Evolutionary conservation across 495 filamentous ascomycete species (phyloP).

Genomic region (Lasiosphaeriaceae sp.): DNA sequence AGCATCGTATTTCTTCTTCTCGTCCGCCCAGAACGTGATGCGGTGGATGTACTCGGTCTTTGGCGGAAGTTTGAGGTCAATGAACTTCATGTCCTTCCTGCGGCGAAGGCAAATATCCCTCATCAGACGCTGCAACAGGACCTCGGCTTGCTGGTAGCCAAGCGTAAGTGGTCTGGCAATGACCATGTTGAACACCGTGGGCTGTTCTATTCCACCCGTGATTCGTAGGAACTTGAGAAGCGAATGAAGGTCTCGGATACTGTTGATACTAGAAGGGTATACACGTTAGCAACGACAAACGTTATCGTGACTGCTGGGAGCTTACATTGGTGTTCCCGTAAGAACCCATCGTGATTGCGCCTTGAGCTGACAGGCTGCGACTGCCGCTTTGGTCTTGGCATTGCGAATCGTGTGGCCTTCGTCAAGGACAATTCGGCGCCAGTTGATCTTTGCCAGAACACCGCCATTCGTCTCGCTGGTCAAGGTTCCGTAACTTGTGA

Average conservation of each 20-base stretch:
- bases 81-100: slow-evolving; percentile 85
- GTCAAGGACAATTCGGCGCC: slow-evolving; percentile 81
- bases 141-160: slow-evolving; percentile 50
- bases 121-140: slow-evolving; percentile 74
- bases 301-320: not conserved
- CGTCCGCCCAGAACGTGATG: slow-evolving; percentile 70
- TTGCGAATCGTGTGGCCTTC: slow-evolving; percentile 88
- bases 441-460: slow-evolving; percentile 62
- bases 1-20: slow-evolving; percentile 75
- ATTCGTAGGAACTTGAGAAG: slow-evolving; percentile 75
- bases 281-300: not conserved
- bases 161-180: slow-evolving; percentile 66
- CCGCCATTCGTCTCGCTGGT: slow-evolving; percentile 35
- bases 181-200: slow-evolving; percentile 69
- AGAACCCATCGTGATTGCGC: slow-evolving; percentile 78
- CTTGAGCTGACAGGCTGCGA: slow-evolving; percentile 61
- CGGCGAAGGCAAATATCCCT: slow-evolving; percentile 77
- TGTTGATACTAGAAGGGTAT: slow-evolving; percentile 52
- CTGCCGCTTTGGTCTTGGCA: slow-evolving; percentile 63
- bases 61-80: slow-evolving; percentile 75
- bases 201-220: slow-evolving; percentile 70
- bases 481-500: slow-evolving; percentile 75
- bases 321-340: slow-evolving; percentile 73
- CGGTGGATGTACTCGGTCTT: slow-evolving; percentile 78
- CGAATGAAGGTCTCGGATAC: slow-evolving; percentile 77